These are phyloP conservation scores for Penicillium sp. DNA, from an alignment of 2,329 filamentous ascomycete species.

Conservation along the genomic window DNA sequence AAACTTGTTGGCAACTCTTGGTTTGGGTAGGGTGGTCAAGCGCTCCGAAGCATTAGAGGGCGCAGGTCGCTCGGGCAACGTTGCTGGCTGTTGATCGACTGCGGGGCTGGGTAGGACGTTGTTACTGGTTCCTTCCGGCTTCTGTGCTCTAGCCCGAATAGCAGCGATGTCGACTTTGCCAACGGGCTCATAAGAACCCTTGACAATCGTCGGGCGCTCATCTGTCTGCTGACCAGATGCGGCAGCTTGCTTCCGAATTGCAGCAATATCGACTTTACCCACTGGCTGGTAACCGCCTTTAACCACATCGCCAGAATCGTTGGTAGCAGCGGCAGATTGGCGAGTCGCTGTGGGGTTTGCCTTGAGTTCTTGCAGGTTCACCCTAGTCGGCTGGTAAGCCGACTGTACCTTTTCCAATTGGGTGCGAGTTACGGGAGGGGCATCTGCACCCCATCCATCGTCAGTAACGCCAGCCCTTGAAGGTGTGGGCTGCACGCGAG, in stretches of 20 bases:
- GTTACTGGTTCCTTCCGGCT: constrained; percentile 44
- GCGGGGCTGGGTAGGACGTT: constrained; percentile 42
- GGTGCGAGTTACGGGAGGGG: constrained; percentile 81
- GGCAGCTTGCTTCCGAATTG: constrained; percentile 73
- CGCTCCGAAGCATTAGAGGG: constrained; percentile 73
- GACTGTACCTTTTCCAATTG: constrained; percentile 88
- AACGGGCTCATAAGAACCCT: constrained; percentile 89
- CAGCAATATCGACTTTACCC: constrained; percentile 96
- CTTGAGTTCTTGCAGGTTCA: constrained; percentile 83
- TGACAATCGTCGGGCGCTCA: constrained; percentile 78
- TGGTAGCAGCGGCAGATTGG: constrained; percentile 50
- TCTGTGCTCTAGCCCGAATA: constrained; percentile 80
- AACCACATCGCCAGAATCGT: constrained; percentile 62
- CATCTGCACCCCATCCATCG: constrained; percentile 94
- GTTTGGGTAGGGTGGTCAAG: constrained; percentile 84
- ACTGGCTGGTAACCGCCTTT: constrained; percentile 87
- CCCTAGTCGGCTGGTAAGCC: constrained; percentile 92
- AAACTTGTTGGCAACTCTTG: constrained; percentile 90
- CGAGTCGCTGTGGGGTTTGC: constrained; percentile 57
- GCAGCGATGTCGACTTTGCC: constrained; percentile 97
- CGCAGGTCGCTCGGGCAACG: constrained; percentile 68
- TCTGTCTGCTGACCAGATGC: constrained; percentile 58
- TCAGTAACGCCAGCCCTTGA: constrained; percentile 62
- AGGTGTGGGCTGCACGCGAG: constrained; percentile 49
- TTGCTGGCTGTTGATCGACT: constrained; percentile 56